A percentile compares a stretch with the other conserved stretches of the same genome.
Conservation (phyloP, 768 basidiomycete species). For the Termitomyces sp. region DNA sequence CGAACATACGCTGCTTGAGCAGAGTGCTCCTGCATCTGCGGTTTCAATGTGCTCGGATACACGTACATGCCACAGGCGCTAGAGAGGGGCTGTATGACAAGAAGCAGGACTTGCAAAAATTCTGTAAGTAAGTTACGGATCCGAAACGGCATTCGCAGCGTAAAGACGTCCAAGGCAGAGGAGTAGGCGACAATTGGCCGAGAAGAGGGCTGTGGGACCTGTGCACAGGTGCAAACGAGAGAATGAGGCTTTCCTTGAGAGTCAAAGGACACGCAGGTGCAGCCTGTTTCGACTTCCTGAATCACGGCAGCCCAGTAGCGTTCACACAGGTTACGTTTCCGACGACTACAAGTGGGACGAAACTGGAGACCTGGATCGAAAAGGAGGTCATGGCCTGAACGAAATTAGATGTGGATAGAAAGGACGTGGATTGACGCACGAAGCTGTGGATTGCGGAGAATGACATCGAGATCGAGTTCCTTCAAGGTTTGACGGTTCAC, state of each 20-base stretch:
- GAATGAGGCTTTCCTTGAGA: slow-evolving; percentile 46
- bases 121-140: slow-evolving; percentile 65
- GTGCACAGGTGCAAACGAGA: slow-evolving; percentile 50
- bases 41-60: slow-evolving; percentile 50
- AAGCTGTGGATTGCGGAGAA: slow-evolving; percentile 86
- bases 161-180: slow-evolving; percentile 40
- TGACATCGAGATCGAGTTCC: slow-evolving; percentile 80
- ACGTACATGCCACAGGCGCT: slow-evolving; percentile 54
- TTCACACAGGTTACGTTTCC: slow-evolving; percentile 67
- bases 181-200: slow-evolving; percentile 39
- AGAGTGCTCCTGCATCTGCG: slow-evolving; percentile 57
- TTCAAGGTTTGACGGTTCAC: slow-evolving; percentile 81
- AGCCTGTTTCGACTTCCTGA: slow-evolving; percentile 73
- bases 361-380: slow-evolving; percentile 85
- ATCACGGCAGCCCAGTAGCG: slow-evolving; percentile 82
- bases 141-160: slow-evolving; percentile 67
- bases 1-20: slow-evolving; percentile 63
- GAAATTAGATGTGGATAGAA: slow-evolving; percentile 9
- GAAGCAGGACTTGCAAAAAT: slow-evolving; percentile 74
- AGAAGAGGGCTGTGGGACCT: slow-evolving; percentile 32
- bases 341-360: slow-evolving; percentile 67
- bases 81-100: slow-evolving; percentile 80
- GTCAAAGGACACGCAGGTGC: slow-evolving; percentile 80
- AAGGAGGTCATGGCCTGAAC: slow-evolving; percentile 78
- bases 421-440: slow-evolving; percentile 52